Base-by-base conservation (phyloP, 2,329 filamentous ascomycete genomes). In the Colletotrichum graminicola region DNA sequence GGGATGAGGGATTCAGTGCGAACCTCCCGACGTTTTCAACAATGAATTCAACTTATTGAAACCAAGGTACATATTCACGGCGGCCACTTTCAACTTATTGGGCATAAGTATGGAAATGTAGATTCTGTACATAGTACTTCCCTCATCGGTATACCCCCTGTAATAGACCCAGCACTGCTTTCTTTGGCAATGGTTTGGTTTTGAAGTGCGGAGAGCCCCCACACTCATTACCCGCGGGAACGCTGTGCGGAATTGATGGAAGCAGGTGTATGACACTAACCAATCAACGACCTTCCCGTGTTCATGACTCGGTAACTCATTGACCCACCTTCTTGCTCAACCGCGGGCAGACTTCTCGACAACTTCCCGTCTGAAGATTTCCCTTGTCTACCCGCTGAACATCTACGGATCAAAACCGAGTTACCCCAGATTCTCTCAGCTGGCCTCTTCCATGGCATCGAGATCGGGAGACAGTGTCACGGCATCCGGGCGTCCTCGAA, bases 401-500 rank as follows among this genome's bases (percentile, higher is more conserved):
- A 23, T 41, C 56, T 43, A 60, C 54, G 60, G 65, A 57, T 54
- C 43, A 23, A 52, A n/a, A 49, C 2, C 8, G 55, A 16, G 1
- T 66, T 32, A 11, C 23, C 59, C 41, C 4, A 29, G 18, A 43
- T 47, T 39, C 54, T 49, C 14, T 14, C 26, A n/a, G 12, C 0
- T 61, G 41, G 41, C 32, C 21, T 12, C 52, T 23, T 16, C 6
- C 16, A 70, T 70, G 67, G 62, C 47, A 41, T 49, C 55, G 49
- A 60, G 21, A 45, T n/a, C 55, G 47, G 56, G 56, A 34, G 55
- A 61, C 32, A 43, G 34, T 10, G 39, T 23, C 23, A 66, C 62
- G 23, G 67, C 54, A n/a, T 36, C 62, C 45, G 62, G 71, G 18
- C 76, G 76, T 26, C 68, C 74, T 55, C 77, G 76, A 29, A 72